Evolutionary conservation across 75 land plant genomes (phyloP), one percentile per base, ranked within the genome.

Genomic region (Selaginella moellendorffii): DNA sequence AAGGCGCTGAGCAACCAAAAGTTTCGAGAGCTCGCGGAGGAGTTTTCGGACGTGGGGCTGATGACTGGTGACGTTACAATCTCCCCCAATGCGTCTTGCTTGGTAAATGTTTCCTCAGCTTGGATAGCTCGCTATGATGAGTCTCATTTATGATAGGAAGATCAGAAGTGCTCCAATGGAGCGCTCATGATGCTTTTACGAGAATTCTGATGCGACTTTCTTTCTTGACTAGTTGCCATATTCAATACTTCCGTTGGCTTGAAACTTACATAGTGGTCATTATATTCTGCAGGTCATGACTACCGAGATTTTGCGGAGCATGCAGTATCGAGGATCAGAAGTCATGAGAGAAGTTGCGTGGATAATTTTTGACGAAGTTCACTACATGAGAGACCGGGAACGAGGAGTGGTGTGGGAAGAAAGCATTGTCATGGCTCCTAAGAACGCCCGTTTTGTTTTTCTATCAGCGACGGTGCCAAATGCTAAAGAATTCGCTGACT

Each of bases 21-120:
- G 68, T 95, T 78, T 56, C 74, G 99, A 62, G 99, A 95, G 63
- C 82, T 95, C 59, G 78, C 81, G 30, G 97, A 90, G 56, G 91
- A 90, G 72, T 95, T 90, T 46, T 80, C 87, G 18, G 99, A 95
- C 81, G 99, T 95, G 64, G 99, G 99, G 51, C 78, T 95, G 61
- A 95, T 95, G 99, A 95, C 99, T 42, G 99, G 99, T 10, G 99
- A 95, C 76, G 91, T 95, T 1, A 95, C 99, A 22, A 95, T 95
- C 65, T 82, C 88, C 0, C 97, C 97, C 28, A 95, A 90, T 76
- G 96, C 99, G 25, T 86, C 99, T 67, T 95, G 99, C 77, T 63
- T 95, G 88, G 99, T 95, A 79, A 17, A 70, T 14, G 14, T 36
- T 5, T 36, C 46, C 14, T 5, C 46, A 14, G 46, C 46, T 36